Conservation (phyloP, 2,329 filamentous ascomycete species). For the Cryphonectria nitschkei region DNA sequence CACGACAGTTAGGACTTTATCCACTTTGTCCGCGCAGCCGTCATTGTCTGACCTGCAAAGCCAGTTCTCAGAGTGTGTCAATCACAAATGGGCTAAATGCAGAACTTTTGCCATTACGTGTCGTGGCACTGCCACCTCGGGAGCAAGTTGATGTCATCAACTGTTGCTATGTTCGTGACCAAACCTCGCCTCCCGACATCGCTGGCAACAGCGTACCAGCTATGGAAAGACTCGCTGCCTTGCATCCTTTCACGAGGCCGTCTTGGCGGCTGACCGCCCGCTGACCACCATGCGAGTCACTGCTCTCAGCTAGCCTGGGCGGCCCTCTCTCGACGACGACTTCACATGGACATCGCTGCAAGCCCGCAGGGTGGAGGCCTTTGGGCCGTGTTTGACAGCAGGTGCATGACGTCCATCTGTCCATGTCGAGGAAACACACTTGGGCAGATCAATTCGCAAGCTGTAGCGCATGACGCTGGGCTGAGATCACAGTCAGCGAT, state of each 20-base stretch:
- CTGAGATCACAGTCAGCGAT: background rate
- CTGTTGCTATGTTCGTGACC: background rate
- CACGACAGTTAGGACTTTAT: background rate
- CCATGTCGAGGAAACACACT: background rate
- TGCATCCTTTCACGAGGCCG: background rate
- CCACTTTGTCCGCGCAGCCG: background rate
- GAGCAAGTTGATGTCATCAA: background rate
- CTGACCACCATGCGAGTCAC: conserved; percentile 6
- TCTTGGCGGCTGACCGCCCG: background rate
- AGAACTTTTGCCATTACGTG: background rate
- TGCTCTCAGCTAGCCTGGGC: background rate
- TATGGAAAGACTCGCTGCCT: background rate
- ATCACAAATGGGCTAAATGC: background rate
- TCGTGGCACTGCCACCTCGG: background rate
- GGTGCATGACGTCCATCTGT: background rate
- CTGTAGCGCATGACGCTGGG: background rate
- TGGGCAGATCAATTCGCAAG: background rate
- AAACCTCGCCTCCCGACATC: background rate
- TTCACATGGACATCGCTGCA: background rate
- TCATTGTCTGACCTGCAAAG: background rate
- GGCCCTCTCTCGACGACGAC: background rate
- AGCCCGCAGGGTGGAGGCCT: background rate
- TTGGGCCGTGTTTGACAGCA: background rate
- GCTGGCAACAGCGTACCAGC: background rate
- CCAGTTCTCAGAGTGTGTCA: background rate